Base-by-base conservation (phyloP, 768 basidiomycete species). In the Tulasnella sp. region DNA sequence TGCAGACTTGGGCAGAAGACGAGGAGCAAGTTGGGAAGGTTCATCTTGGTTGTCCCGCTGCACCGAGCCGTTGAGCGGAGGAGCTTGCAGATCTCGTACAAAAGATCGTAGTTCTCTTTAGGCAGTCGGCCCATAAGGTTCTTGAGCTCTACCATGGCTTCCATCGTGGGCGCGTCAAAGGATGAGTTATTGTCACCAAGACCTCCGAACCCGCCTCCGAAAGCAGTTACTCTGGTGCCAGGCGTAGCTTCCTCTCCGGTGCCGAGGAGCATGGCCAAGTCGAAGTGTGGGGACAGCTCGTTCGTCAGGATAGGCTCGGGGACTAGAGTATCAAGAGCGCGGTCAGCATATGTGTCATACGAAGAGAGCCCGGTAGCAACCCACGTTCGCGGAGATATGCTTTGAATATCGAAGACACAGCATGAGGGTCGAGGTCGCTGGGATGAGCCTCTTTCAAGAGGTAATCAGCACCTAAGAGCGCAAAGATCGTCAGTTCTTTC, bases 321-420 rank as follows among this genome's bases (percentile, higher is more conserved):
- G 51, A 98, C 96, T 98, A 81, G 35, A 78, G 61, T 78, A 32
- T 61, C n/a, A 76, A 35, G 29, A 67, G 80, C 44, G 70, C 46
- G 74, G 69, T 72, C 18, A 42, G 77, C n/a, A 73, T 81, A 46
- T 71, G 42, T 42, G 10, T 37, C 1, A 70, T 32, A 18, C 20
- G 44, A 18, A 67, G 71, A 73, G 70, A 37, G 37, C 81, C 73
- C 11, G 69, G 79, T 57, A 26, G 44, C 18, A 9, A 88, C 96
- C 86, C 85, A 97, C 96, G 86, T 88, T 98, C 95, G 77, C 96
- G 92, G 61, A 98, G 86, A 83, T 91, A 98, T 0, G 94, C 92
- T 84, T 97, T 98, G 86, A 97, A 98, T 40, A 97, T 86, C 35
- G 94, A 93, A 26, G 96, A 91, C 9, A 98, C 96, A 0, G 95